A percentile compares a stretch with the other conserved stretches of the same genome.
These are phyloP conservation scores for Spizellomyces sp. DNA, from an alignment of 192 early-diverging fungal genomes.

Conservation along the genomic window DNA sequence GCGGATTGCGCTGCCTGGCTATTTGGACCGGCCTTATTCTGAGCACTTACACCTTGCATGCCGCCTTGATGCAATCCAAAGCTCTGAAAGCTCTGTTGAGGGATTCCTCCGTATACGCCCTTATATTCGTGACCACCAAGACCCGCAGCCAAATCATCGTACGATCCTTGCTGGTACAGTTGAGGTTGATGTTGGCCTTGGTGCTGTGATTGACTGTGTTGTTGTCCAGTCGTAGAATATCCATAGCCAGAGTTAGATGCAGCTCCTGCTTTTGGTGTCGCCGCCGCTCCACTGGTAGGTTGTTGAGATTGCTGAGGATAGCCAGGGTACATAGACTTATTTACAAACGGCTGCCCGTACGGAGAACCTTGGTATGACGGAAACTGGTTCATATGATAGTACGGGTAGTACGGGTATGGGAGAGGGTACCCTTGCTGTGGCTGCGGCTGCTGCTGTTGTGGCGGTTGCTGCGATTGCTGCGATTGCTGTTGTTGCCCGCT, in stretches of 20 bases:
- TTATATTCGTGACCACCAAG: conserved; percentile 27
- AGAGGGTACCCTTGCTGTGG: conserved; percentile 69
- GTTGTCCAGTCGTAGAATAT: not conserved
- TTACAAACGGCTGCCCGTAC: conserved; percentile 90
- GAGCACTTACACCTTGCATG: not conserved
- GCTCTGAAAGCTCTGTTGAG: conserved; percentile 18
- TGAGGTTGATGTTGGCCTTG: conserved; percentile 26
- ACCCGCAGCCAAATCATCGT: conserved; percentile 27
- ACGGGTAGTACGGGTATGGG: conserved; percentile 79
- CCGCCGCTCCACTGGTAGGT: conserved; percentile 12
- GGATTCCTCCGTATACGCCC: conserved; percentile 20
- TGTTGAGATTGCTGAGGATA: conserved; percentile 53
- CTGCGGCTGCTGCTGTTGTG: conserved; percentile 49
- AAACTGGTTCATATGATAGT: conserved; percentile 78
- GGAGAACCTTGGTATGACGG: conserved; percentile 78
- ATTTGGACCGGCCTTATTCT: not conserved
- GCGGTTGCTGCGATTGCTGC: conserved; percentile 46
- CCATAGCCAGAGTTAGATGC: not conserved
- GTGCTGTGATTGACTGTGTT: conserved; percentile 10
- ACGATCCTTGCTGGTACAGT: conserved; percentile 25
- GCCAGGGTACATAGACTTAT: conserved; percentile 89
- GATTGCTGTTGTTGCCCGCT: conserved; percentile 11
- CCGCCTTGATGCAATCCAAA: conserved; percentile 20
- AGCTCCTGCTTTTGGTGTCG: not conserved
- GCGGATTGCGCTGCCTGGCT: not conserved